Percentiles rank a stretch among this genome's conserved stretches.
Evolutionary conservation across 768 basidiomycete species (phyloP).

Genomic region (Amanita pseudoporphyria): DNA sequence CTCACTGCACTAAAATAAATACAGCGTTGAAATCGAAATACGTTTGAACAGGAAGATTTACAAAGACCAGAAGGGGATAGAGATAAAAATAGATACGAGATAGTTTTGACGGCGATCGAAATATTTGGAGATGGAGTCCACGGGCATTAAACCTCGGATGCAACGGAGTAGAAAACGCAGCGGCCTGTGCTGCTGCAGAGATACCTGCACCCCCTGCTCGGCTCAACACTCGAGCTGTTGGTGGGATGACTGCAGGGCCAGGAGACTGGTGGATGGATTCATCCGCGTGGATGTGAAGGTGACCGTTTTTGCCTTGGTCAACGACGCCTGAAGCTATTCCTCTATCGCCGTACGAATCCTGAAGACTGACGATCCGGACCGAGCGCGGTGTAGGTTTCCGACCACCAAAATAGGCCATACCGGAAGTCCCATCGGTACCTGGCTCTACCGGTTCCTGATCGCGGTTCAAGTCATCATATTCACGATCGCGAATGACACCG

Average conservation of each 20-base stretch:
- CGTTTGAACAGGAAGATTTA: constrained; percentile 65
- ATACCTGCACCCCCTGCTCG: constrained; percentile 23
- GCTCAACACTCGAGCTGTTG: constrained; percentile 33
- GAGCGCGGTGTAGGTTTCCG: constrained; percentile 74
- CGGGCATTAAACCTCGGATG: constrained; percentile 61
- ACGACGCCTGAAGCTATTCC: constrained; percentile 10
- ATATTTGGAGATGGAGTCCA: constrained; percentile 56
- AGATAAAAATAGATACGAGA: constrained; percentile 56
- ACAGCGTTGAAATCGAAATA: constrained; percentile 88
- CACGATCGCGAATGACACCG: background rate
- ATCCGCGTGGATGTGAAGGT: constrained; percentile 19
- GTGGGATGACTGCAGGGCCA: constrained; percentile 36
- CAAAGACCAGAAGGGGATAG: constrained; percentile 62
- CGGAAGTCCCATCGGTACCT: constrained; percentile 14
- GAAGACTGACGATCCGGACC: constrained; percentile 70
- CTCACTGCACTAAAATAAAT: constrained; percentile 77
- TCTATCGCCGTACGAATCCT: constrained; percentile 32
- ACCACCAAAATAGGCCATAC: constrained; percentile 38
- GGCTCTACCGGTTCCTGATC: constrained; percentile 9
- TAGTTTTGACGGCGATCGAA: constrained; percentile 49
- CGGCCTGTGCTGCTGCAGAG: constrained; percentile 9
- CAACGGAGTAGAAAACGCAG: background rate
- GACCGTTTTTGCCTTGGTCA: constrained; percentile 42
- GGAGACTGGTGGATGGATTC: constrained; percentile 42
- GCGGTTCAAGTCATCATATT: constrained; percentile 14